These are phyloP conservation scores for Monosporascus sp. DNA, from an alignment of 2,329 filamentous ascomycete species.

Conservation along the genomic window DNA sequence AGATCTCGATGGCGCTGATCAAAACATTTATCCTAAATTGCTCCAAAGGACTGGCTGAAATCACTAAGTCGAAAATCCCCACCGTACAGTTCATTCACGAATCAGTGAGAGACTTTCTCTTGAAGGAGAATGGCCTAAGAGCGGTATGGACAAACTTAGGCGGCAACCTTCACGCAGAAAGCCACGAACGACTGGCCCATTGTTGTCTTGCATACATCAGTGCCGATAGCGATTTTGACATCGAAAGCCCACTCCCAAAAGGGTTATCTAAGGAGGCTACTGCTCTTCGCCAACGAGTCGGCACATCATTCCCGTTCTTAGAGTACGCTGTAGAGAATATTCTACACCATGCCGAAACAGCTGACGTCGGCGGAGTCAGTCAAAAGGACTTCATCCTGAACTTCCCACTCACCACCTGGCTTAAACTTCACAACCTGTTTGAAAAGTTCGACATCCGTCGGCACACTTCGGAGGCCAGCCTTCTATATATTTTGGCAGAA, in stretches of 20 bases:
- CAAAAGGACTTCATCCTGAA: neutral
- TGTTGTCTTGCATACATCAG: conserved; percentile 16
- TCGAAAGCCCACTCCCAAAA: no score
- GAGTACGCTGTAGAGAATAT: neutral
- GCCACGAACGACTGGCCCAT: conserved; percentile 38
- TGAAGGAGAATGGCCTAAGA: conserved; percentile 27
- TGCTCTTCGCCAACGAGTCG: no score
- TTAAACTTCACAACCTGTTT: neutral
- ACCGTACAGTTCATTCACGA: conserved; percentile 50
- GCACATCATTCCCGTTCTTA: neutral
- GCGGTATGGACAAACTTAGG: conserved; percentile 26
- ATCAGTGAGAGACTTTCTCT: conserved; percentile 42
- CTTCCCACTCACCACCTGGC: neutral
- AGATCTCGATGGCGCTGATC: conserved; percentile 16
- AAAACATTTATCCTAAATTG: conserved; percentile 29
- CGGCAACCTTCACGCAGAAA: conserved; percentile 23
- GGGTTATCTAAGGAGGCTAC: no score
- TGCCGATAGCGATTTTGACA: neutral
- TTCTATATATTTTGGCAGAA: neutral
- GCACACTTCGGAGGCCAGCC: neutral
- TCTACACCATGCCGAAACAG: neutral
- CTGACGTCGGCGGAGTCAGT: neutral
- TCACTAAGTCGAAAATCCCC: conserved; percentile 22
- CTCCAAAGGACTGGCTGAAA: conserved; percentile 47
- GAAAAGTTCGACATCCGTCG: neutral